Evolutionary conservation across 2,329 filamentous ascomycete genomes (phyloP).

Genomic region (Alternaria solani): DNA sequence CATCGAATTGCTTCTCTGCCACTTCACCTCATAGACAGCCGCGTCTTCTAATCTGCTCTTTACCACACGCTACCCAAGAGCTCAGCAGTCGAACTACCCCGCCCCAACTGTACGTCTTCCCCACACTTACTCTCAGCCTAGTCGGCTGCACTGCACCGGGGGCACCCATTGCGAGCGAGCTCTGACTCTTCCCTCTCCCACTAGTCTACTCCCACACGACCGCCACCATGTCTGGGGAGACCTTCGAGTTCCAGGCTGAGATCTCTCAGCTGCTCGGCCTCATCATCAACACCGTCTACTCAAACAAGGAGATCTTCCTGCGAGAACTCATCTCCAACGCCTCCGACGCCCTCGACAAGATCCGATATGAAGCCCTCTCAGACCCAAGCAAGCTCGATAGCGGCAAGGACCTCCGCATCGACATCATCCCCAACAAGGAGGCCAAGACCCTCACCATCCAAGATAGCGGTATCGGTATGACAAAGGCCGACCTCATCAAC

Average conservation of each 20-base stretch:
- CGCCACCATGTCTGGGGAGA: constrained; percentile 81
- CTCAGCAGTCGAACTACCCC: constrained; percentile 28
- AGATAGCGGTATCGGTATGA: constrained; percentile 99
- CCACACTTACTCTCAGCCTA: constrained; percentile 24
- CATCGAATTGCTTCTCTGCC: constrained; percentile 37
- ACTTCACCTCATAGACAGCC: constrained; percentile 25
- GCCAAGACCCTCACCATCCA: constrained; percentile 96
- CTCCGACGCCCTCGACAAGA: constrained; percentile 99
- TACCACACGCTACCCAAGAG: constrained; percentile 30
- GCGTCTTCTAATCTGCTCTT: constrained; percentile 35
- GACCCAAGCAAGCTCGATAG: constrained; percentile 97
- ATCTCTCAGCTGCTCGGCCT: constrained; percentile 99
- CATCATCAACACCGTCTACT: constrained; percentile 99
- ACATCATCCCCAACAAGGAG: constrained; percentile 98
- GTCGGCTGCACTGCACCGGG: constrained; percentile 10
- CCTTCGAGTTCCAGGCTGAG: constrained; percentile 99
- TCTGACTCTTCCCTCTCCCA: neutral
- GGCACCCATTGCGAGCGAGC: no score
- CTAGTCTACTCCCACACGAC: constrained; percentile 29
- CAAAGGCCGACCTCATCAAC: constrained; percentile 99
- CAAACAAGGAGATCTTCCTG: constrained; percentile 99
- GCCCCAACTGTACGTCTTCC: constrained; percentile 30
- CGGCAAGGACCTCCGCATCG: constrained; percentile 97
- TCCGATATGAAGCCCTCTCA: constrained; percentile 97
- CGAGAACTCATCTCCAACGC: constrained; percentile 98